Evolutionary conservation across 371 early-diverging fungal genomes (phyloP), one percentile per base, ranked within the genome.

Genomic region (Mucor plumbeus): DNA sequence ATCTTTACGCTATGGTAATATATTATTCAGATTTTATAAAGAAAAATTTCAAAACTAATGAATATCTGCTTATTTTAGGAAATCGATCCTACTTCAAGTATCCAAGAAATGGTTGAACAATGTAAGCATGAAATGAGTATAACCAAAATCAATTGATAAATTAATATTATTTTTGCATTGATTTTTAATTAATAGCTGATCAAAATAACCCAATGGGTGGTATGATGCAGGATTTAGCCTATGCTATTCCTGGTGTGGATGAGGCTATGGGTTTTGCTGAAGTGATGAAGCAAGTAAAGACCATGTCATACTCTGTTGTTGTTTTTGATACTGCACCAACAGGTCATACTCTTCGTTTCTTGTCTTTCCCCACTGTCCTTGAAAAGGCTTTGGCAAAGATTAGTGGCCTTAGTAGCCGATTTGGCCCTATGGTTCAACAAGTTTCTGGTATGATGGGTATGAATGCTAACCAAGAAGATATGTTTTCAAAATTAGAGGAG

Each of bases 281-380:
- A 78, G 98, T 98, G 34, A 98, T 98, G 99, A 98, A 98, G 90
- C 91, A 97, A 70, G 97, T 97, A 64, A 96, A 99, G 84, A 92
- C 94, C 59, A 98, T 98, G 97, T 96, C 98, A 65, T 99, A 99
- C 82, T 94, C 94, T 59, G 93, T 93, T 35, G 94, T 99, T 61
- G 96, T 99, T 31, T 99, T 99, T 82, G 99, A 99, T 85, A 99
- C 99, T 38, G 99, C 99, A 7, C 99, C 99, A 13, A 99, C 99
- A 13, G 99, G 99, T n/a, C 99, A 99, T 76, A 99, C 99, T 5
- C 91, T 99, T 59, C 94, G 99, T 48, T 99, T 99, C 87, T 82
- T 99, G 64, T 96, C 97, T 26, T 97, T 99, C 89, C 98, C 99
- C 1, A 90, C 90, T 36, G 95, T 97, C 3, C 76, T 99, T 57